A percentile compares a stretch with the other conserved stretches of the same genome.
These are phyloP conservation scores for Pouteria glomerata DNA, from an alignment of 148 eudicot genomes.

Conservation along the genomic window DNA sequence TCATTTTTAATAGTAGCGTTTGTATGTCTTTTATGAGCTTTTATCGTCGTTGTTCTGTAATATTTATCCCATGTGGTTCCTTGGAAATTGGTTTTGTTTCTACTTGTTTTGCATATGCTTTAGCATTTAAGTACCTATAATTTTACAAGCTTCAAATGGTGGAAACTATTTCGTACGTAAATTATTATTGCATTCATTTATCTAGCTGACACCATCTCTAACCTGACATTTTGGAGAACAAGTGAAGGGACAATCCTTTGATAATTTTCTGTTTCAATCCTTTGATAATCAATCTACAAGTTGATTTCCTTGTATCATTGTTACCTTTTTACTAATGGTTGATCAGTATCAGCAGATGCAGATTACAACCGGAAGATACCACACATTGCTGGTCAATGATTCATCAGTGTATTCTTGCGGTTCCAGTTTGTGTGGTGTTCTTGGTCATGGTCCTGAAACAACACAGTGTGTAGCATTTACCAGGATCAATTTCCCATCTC, in stretches of 20 bases:
- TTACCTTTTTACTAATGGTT: neutral
- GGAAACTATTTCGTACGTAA: neutral
- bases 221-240: neutral
- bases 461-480: constrained; percentile 73
- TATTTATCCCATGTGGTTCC: neutral
- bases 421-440: constrained; percentile 92
- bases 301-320: neutral
- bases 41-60: neutral
- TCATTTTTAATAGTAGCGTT: neutral
- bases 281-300: neutral
- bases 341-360: constrained; percentile 63
- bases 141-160: neutral
- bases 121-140: neutral
- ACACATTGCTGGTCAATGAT: constrained; percentile 72
- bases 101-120: neutral
- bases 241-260: neutral
- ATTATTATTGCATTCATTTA: neutral
- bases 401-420: constrained; percentile 88
- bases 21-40: neutral
- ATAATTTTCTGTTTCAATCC: neutral
- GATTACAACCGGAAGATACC: constrained; percentile 87
- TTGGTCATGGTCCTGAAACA: constrained; percentile 92
- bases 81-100: neutral
- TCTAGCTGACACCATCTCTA: neutral
- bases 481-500: constrained; percentile 59